Evolutionary conservation across 768 basidiomycete genomes (phyloP), one percentile per base, ranked within the genome.

Genomic region (Boletus patriciae): DNA sequence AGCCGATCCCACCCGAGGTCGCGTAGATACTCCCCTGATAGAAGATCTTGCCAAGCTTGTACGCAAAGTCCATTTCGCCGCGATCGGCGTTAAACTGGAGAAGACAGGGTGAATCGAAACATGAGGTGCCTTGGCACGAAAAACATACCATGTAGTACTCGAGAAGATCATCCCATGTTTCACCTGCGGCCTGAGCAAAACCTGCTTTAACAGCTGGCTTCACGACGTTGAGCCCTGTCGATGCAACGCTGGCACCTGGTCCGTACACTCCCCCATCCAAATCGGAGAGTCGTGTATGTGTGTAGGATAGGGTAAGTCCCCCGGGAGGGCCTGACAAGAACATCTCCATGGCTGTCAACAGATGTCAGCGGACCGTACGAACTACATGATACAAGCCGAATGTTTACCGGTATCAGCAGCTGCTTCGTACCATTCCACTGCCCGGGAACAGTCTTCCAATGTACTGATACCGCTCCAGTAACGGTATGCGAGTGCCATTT

Each of bases 401-500:
- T 9, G 61, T 72, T 57, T 61, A 90, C 94, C 83, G 74, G 92
- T 83, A 60, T 94, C 91, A 16, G 95, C 91, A 1, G 94, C 93
- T 41, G 77, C 79, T 66, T 94, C 90, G 69, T 98, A 99, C 89
- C 92, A 98, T 27, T 83, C 81, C 52, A 93, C 75, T 15, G 97
- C 92, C 12, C 82, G 77, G 64, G 86, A 79, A 72, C 97, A 98
- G 63, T 87, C 86, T 70, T 98, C 94, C 50, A 84, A 76, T 1
- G 93, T 88, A 12, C 95, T 92, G 55, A 99, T 97, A 1, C 97
- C 97, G 38, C 90, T 87, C 95, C 94, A 98, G 66, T 95, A 87
- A 27, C 94, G 84, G 72, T 96, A 98, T 0, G 87, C 97, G 33
- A 98, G 78, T 2, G 93, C 85, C 92, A 96, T 94, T 69, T 94